Base-by-base conservation (phyloP, 1,284 basidiomycete genomes). In the Rhodotorula sp. region DNA sequence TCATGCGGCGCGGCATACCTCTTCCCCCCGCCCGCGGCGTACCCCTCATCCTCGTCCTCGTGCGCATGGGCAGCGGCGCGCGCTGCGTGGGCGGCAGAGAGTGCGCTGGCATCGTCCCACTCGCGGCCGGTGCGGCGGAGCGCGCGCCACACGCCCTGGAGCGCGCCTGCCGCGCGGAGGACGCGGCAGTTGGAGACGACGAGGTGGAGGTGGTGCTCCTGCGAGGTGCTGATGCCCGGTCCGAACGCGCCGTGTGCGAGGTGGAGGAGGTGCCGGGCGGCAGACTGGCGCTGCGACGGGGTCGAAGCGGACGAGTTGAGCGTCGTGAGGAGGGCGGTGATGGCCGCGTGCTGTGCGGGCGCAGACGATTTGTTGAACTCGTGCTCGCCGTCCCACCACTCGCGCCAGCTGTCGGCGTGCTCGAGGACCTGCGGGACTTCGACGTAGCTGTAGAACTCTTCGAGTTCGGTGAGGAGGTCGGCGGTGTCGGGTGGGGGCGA, bases 361-460 rank as follows among this genome's bases (percentile, higher is more conserved):
- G 50, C n/a, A 6, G 63, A 34, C 25, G 62, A 60, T 5, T 68
- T 57, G 53, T 44, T 39, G 37, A 77, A 75, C 3, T 68, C 77
- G 39, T 73, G 73, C 25, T 63, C 70, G 36, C 60, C 71, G 51
- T 66, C 51, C 69, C 67, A 78, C 37, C 41, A 67, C 32, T 62
- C 66, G 36, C n/a, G 54, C 66, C 62, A 80, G 51, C 64, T 77
- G 57, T 70, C 71, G 68, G 71, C 75, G 72, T 71, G 75, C 53
- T 95, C 92, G 6, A 88, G 88, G 25, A 95, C 89, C 80, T 94
- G 91, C 1, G 90, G 88, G 85, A 94, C 93, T 83, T 99, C 96
- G 69, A 96, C 90, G 83, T 97, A 99, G 37, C 94, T 94, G 83
- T 97, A 99, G 83, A 99, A 98, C 83, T 99, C 97, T 75, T 98